Evolutionary conservation across 148 eudicot genomes (phyloP).

Genomic region (Chenopodium suecicum): DNA sequence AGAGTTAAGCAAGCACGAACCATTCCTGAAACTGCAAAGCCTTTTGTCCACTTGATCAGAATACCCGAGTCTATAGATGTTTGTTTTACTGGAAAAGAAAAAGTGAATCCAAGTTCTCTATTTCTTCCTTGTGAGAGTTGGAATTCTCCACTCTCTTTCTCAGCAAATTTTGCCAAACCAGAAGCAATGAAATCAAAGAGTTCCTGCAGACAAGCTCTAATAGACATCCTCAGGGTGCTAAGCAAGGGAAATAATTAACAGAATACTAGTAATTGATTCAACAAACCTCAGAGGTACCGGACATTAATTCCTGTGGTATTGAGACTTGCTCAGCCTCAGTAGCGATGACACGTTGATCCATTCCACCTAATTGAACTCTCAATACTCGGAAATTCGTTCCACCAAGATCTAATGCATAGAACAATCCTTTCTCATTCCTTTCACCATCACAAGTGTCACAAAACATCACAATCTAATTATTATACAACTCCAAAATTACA

Average conservation of each 20-base stretch:
- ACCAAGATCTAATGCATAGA: constrained; percentile 82
- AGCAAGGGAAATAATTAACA: no score
- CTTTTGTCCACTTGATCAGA: constrained; percentile 86
- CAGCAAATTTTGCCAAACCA: constrained; percentile 49
- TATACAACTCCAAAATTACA: background rate
- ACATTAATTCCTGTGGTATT: constrained; percentile 69
- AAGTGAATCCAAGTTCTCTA: constrained; percentile 78
- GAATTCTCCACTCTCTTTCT: constrained; percentile 53
- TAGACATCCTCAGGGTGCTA: background rate
- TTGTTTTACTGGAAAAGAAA: constrained; percentile 83
- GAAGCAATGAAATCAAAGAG: constrained; percentile 78
- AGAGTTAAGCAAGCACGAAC: constrained; percentile 36
- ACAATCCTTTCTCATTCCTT: constrained; percentile 78
- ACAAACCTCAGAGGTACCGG: constrained; percentile 67
- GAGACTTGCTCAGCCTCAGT: constrained; percentile 67
- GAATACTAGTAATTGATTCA: background rate
- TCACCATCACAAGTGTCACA: background rate
- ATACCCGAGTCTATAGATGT: constrained; percentile 72
- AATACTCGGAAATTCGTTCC: constrained; percentile 82
- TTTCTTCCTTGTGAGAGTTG: constrained; percentile 41
- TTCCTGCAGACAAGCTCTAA: constrained; percentile 39
- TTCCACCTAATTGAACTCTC: constrained; percentile 72
- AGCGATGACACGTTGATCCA: constrained; percentile 51
- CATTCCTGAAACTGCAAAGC: constrained; percentile 70
- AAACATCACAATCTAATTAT: background rate